Conservation (phyloP, 768 basidiomycete species). For the Hydnomerulius pinastri region DNA sequence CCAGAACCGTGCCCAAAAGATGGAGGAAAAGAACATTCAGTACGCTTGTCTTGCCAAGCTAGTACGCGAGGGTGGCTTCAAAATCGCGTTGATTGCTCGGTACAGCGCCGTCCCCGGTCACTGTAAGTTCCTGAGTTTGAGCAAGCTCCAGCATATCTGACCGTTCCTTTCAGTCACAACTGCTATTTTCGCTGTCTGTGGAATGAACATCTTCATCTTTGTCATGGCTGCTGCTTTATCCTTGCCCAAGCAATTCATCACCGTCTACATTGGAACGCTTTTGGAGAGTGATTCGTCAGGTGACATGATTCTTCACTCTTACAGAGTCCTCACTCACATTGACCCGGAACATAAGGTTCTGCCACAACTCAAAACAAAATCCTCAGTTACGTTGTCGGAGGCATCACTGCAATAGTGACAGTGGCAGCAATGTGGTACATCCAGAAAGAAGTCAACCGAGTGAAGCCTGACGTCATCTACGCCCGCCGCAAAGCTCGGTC, state of each 20-base stretch:
- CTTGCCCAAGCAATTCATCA: slow-evolving; percentile 88
- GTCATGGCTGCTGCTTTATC: slow-evolving; percentile 78
- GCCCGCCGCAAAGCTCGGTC: slow-evolving; percentile 71
- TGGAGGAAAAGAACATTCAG: slow-evolving; percentile 56
- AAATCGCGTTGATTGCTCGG: slow-evolving; percentile 74
- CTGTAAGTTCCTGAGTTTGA: slow-evolving; percentile 47
- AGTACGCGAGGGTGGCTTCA: slow-evolving; percentile 87
- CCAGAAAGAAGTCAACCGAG: slow-evolving; percentile 64
- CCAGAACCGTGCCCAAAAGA: slow-evolving; percentile 69
- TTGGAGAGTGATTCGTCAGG: slow-evolving; percentile 50
- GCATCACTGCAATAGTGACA: slow-evolving; percentile 69
- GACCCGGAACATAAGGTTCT: slow-evolving; percentile 17
- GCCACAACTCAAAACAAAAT: slow-evolving; percentile 51
- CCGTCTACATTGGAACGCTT: slow-evolving; percentile 87
- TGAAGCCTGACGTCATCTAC: slow-evolving; percentile 68
- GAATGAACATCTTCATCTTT: slow-evolving; percentile 81
- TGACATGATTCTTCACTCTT: slow-evolving; percentile 3
- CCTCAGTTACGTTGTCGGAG: slow-evolving; percentile 70
- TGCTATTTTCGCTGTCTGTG: slow-evolving; percentile 85
- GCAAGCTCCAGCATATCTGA: slow-evolving; percentile 2
- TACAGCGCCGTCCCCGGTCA: slow-evolving; percentile 86
- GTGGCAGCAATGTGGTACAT: slow-evolving; percentile 85
- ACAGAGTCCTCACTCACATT: not conserved
- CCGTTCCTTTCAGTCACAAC: slow-evolving; percentile 64
- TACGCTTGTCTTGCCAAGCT: slow-evolving; percentile 67